Conservation (phyloP, 2,329 filamentous ascomycete species). For the Alternaria viburni region DNA sequence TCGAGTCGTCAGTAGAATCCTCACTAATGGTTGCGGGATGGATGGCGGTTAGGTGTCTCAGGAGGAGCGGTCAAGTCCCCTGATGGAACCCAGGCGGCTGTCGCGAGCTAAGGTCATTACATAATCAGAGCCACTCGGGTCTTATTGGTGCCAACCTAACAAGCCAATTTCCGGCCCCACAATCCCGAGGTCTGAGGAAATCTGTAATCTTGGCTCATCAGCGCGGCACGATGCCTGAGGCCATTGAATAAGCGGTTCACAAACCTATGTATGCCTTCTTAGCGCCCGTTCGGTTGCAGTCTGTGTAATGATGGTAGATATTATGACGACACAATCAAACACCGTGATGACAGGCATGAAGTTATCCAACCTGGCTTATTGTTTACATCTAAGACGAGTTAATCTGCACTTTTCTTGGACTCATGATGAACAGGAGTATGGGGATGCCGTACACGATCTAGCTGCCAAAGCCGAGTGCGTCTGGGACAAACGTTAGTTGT, state of each 20-base stretch:
- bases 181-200: background rate
- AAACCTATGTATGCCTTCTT: background rate
- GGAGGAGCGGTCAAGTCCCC: background rate
- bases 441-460: background rate
- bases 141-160: background rate
- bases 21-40: background rate
- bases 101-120: background rate
- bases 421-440: background rate
- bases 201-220: background rate
- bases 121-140: background rate
- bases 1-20: background rate
- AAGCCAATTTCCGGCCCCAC: background rate
- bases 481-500: background rate
- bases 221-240: background rate
- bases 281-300: background rate
- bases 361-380: background rate
- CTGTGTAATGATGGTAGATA: background rate
- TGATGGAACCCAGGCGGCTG: background rate
- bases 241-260: background rate
- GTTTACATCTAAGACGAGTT: background rate
- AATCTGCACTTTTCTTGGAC: background rate
- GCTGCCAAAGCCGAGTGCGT: background rate
- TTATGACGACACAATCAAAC: background rate
- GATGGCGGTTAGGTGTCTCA: background rate
- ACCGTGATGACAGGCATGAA: background rate